Percentiles rank a stretch among this genome's conserved stretches.
Evolutionary conservation across 2,329 filamentous ascomycete species (phyloP).

Genomic region (Ophiostoma pallidulum): DNA sequence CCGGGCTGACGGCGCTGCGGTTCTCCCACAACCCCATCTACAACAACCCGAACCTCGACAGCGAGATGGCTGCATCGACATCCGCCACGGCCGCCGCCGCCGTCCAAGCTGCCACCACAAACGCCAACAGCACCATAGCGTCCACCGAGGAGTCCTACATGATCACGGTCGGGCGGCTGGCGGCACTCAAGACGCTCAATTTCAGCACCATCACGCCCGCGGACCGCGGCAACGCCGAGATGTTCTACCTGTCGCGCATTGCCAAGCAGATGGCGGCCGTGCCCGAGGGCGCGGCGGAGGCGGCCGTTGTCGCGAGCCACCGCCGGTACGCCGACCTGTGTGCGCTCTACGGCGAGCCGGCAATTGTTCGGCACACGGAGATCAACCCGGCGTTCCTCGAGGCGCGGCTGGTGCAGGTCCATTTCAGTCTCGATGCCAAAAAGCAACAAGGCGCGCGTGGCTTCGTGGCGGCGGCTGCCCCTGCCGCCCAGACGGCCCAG

Average conservation of each 20-base stretch:
- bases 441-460: no score
- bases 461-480: conserved; percentile 13
- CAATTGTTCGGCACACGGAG: conserved; percentile 44
- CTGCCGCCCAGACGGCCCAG: conserved; percentile 30
- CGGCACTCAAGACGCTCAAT: conserved; percentile 59
- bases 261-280: conserved; percentile 61
- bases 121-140: conserved; percentile 17
- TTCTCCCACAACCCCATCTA: conserved; percentile 83
- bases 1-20: conserved; percentile 63
- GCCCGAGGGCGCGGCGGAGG: conserved; percentile 41
- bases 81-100: neutral
- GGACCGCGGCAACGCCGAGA: conserved; percentile 79
- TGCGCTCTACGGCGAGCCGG: conserved; percentile 62
- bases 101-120: neutral
- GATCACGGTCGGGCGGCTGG: conserved; percentile 71
- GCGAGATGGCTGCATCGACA: conserved; percentile 15
- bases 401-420: conserved; percentile 61
- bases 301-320: conserved; percentile 51
- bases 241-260: conserved; percentile 85
- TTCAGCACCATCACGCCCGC: conserved; percentile 60
- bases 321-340: conserved; percentile 67
- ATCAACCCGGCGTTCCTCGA: conserved; percentile 75
- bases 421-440: conserved; percentile 30
- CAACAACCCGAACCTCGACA: conserved; percentile 35
- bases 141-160: conserved; percentile 75